phyloP scores from a whole-genome alignment of 352 stramenopile species.

The Pythium oligandrum region DNA sequence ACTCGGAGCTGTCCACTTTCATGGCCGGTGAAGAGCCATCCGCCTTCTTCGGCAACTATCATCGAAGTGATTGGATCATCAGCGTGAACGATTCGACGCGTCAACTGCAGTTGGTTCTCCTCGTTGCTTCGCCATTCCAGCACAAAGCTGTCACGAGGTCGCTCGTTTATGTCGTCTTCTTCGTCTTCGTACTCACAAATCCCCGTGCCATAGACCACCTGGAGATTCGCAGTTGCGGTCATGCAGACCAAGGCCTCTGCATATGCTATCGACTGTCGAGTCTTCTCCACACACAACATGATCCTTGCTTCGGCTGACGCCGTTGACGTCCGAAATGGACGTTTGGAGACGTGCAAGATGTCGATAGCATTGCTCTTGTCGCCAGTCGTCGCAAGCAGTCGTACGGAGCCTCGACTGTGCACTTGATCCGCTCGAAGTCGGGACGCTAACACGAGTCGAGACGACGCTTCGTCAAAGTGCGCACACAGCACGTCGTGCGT shows the following conservation, averaged over 20 bases:
- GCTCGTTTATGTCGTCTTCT: slow-evolving; percentile 2
- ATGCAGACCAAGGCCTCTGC: slow-evolving; percentile 32
- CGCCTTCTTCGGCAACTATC: slow-evolving; percentile 24
- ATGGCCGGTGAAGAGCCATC: slow-evolving; percentile 57
- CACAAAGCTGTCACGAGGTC: slow-evolving; percentile 16
- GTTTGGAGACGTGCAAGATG: slow-evolving; percentile 45
- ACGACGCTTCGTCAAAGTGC: slow-evolving; percentile 32
- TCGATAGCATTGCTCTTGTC: slow-evolving; percentile 41
- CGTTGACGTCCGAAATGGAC: slow-evolving; percentile 14
- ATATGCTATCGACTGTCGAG: slow-evolving; percentile 25
- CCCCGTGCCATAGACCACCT: slow-evolving; percentile 33
- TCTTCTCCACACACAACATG: slow-evolving; percentile 55
- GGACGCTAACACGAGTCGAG: slow-evolving; percentile 41
- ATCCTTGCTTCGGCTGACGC: slow-evolving; percentile 12
- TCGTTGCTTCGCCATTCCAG: slow-evolving; percentile 28
- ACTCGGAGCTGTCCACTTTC: slow-evolving; percentile 36
- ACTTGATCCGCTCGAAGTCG: neutral
- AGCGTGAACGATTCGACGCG: slow-evolving; percentile 15
- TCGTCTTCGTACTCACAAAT: slow-evolving; percentile 5
- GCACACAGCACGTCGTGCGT: slow-evolving; percentile 37
- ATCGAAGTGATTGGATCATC: slow-evolving; percentile 29
- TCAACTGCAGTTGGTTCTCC: slow-evolving; percentile 13
- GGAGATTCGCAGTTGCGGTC: slow-evolving; percentile 20
- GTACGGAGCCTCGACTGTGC: slow-evolving; percentile 1
- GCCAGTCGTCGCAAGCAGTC: slow-evolving; percentile 6